Percentiles rank a stretch among this genome's conserved stretches.
Evolutionary conservation across 768 basidiomycete genomes (phyloP).

Genomic region (Suillus cothurnatus): DNA sequence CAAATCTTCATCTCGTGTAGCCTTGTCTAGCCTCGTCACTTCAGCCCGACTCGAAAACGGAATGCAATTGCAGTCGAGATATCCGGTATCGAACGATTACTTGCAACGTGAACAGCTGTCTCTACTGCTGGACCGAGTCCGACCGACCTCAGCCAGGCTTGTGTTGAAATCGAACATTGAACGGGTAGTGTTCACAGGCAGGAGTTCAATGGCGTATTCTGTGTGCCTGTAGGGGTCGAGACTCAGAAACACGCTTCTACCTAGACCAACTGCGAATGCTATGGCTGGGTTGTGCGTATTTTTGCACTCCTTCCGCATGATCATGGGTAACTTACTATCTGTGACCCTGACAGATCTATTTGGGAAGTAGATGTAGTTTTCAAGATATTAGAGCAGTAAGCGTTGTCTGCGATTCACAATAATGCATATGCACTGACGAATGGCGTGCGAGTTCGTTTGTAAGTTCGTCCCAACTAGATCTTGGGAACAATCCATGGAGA

Average conservation of each 20-base stretch:
- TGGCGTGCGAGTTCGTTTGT: not conserved
- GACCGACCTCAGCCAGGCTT: not conserved
- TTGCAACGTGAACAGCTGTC: not conserved
- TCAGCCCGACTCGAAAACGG: not conserved
- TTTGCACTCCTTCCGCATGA: not conserved
- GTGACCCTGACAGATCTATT: not conserved
- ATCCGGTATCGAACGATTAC: not conserved
- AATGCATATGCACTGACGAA: not conserved
- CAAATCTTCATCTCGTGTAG: too few species aligned
- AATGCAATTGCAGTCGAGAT: not conserved
- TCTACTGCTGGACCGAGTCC: not conserved
- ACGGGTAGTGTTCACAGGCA: not conserved
- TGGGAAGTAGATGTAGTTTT: not conserved
- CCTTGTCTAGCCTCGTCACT: not conserved
- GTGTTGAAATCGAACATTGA: not conserved
- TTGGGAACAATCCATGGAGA: not conserved
- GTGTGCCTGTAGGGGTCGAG: not conserved
- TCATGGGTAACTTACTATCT: not conserved
- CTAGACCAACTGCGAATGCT: not conserved
- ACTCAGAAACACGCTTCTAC: too few species aligned
- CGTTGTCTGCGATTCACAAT: not conserved
- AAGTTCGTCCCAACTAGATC: not conserved
- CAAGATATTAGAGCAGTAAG: not conserved
- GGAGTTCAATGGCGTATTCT: not conserved
- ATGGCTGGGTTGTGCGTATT: not conserved